Conservation (phyloP, 139 green algal species). For the Volvox reticuliferus region DNA sequence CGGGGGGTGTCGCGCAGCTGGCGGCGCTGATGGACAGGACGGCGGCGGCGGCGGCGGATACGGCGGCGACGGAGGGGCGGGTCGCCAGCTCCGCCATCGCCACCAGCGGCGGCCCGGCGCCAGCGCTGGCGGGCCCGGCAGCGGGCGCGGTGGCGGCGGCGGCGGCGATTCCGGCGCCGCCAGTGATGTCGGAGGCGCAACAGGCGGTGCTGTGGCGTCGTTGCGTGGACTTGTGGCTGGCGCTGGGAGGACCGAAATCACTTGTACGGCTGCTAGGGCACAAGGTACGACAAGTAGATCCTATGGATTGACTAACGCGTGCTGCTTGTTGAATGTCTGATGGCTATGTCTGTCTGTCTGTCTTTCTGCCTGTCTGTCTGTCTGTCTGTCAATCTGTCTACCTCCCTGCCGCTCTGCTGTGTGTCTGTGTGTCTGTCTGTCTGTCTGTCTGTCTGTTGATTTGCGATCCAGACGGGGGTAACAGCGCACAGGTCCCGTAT, state of each 20-base stretch:
- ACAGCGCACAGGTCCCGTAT: too few relatives aligned
- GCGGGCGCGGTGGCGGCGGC: neutral
- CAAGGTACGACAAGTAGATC: neutral
- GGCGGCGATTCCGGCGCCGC: neutral
- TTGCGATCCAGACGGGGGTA: too few relatives aligned
- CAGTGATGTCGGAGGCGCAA: neutral
- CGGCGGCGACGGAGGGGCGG: neutral
- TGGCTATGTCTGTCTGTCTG: too few relatives aligned
- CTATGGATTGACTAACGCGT: too few relatives aligned
- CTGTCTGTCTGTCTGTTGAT: too few relatives aligned
- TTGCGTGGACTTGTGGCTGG: conserved; percentile 19
- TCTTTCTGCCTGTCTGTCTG: too few relatives aligned
- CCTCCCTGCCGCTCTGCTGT: too few relatives aligned
- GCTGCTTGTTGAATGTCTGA: too few relatives aligned
- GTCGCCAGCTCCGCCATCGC: neutral
- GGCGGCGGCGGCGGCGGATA: neutral
- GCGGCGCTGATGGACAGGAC: conserved; percentile 1
- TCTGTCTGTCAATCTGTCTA: too few relatives aligned
- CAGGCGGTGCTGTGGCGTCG: conserved; percentile 16
- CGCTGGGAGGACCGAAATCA: neutral
- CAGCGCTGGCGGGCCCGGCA: neutral
- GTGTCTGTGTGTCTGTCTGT: too few relatives aligned
- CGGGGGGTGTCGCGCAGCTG: neutral
- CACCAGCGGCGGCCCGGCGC: neutral
- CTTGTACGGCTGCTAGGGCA: conserved; percentile 20